Evolutionary conservation across 1,139 yeast species (phyloP).

Genomic region (Candida neerlandica): DNA sequence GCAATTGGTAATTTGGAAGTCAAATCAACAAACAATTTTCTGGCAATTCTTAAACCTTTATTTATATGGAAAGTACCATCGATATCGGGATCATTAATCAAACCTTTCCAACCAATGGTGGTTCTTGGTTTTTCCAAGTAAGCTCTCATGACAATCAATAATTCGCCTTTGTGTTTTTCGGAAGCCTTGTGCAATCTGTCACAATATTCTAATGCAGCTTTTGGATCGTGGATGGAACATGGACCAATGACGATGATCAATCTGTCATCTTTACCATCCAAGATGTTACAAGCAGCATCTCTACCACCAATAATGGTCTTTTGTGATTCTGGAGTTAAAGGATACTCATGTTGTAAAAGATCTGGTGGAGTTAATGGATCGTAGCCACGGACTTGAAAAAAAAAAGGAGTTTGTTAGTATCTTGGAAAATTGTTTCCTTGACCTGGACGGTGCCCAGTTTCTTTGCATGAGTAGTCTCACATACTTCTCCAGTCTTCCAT

Average conservation of each 20-base stretch:
- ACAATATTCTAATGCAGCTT: slow-evolving; percentile 88
- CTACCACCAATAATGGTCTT: slow-evolving; percentile 79
- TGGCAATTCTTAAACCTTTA: slow-evolving; percentile 86
- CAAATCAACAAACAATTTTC: slow-evolving; percentile 83
- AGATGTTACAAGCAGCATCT: slow-evolving; percentile 69
- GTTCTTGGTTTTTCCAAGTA: slow-evolving; percentile 98
- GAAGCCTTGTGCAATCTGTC: slow-evolving; percentile 64
- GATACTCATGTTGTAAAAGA: slow-evolving; percentile 74
- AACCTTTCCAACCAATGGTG: slow-evolving; percentile 98
- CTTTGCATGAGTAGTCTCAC: slow-evolving; percentile 20
- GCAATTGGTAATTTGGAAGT: slow-evolving; percentile 87
- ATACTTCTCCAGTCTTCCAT: slow-evolving; percentile 89
- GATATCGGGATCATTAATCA: slow-evolving; percentile 94
- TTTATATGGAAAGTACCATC: slow-evolving; percentile 92
- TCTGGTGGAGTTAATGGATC: slow-evolving; percentile 92
- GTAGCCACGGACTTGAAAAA: slow-evolving; percentile 57
- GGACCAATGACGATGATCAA: slow-evolving; percentile 89
- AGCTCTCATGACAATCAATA: slow-evolving; percentile 92
- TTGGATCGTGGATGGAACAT: slow-evolving; percentile 92
- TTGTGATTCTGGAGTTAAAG: slow-evolving; percentile 61
- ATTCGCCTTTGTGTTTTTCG: slow-evolving; percentile 70
- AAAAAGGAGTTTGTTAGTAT: slow-evolving; percentile 17
- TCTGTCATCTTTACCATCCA: slow-evolving; percentile 76
- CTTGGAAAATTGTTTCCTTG: background rate
- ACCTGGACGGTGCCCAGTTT: background rate